Evolutionary conservation across 805 yeast genomes (phyloP).

Genomic region (Ogataea thermomethanolica): DNA sequence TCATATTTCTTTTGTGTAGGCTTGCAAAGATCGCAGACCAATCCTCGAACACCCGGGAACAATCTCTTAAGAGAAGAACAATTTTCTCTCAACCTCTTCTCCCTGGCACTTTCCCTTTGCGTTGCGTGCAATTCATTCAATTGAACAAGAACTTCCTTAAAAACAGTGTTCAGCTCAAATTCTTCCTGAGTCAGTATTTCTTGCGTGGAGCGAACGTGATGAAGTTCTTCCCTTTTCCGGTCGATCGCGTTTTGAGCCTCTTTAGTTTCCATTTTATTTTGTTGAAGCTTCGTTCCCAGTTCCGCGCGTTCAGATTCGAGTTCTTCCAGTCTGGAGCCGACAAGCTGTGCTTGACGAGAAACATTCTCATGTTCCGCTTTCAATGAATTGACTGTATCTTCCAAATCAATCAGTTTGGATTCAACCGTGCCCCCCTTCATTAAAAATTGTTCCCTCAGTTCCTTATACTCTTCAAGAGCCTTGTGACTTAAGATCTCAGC

Average conservation of each 20-base stretch:
- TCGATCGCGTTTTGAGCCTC: conserved; percentile 35
- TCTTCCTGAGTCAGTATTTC: conserved; percentile 45
- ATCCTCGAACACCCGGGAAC: conserved; percentile 83
- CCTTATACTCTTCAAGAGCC: conserved; percentile 55
- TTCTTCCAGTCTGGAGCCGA: conserved; percentile 35
- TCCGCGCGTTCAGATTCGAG: conserved; percentile 34
- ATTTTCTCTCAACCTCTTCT: conserved; percentile 67
- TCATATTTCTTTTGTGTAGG: conserved; percentile 74
- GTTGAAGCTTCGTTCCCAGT: conserved; percentile 26
- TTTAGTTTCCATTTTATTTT: conserved; percentile 22
- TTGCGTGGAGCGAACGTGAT: conserved; percentile 33
- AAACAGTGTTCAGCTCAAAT: conserved; percentile 55
- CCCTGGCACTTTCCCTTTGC: conserved; percentile 71
- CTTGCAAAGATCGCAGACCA: conserved; percentile 73
- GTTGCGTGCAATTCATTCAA: conserved; percentile 73
- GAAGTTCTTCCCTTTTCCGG: conserved; percentile 24
- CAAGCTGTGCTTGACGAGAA: conserved; percentile 35
- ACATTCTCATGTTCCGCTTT: conserved; percentile 35
- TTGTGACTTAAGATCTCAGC: conserved; percentile 39
- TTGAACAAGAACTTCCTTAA: conserved; percentile 55
- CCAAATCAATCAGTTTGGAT: conserved; percentile 45
- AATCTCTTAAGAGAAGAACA: conserved; percentile 63
- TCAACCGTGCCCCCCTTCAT: conserved; percentile 55
- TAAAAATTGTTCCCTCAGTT: conserved; percentile 53
- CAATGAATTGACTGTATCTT: conserved; percentile 37